phyloP scores from a whole-genome alignment of 2,329 filamentous ascomycete genomes.

The Alternaria panax region DNA sequence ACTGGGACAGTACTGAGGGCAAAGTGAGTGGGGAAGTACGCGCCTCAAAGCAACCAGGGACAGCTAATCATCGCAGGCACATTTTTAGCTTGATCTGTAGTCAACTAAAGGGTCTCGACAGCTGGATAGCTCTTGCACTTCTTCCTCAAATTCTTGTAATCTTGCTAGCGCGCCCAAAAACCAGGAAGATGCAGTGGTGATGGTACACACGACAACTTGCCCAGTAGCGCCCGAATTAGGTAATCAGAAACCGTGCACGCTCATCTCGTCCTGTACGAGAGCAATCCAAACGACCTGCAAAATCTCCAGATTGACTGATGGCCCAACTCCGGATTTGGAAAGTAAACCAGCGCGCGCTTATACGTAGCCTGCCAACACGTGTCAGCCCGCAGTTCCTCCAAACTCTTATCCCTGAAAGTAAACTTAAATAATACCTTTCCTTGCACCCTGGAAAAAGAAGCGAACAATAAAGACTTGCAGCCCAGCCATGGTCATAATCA shows the following conservation, averaged over 20 bases:
- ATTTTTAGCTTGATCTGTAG: not conserved
- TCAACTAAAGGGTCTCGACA: not conserved
- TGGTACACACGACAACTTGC: slow-evolving; percentile 10
- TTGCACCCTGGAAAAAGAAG: slow-evolving; percentile 96
- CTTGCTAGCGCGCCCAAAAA: slow-evolving; percentile 2
- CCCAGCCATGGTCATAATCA: slow-evolving; percentile 95
- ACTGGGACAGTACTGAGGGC: not conserved
- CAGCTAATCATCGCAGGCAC: not conserved
- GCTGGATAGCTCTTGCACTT: not conserved
- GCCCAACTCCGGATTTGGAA: not conserved
- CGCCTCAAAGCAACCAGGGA: not conserved
- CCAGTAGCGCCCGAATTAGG: slow-evolving; percentile 11
- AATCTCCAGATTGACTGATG: not conserved
- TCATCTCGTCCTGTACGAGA: not conserved
- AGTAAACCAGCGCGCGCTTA: slow-evolving; percentile 14
- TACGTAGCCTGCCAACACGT: slow-evolving; percentile 33
- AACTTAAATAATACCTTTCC: slow-evolving; percentile 61
- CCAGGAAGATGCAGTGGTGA: not conserved
- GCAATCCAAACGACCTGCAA: not conserved
- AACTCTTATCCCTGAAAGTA: slow-evolving; percentile 3
- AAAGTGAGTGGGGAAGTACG: not conserved
- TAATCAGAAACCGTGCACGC: not conserved
- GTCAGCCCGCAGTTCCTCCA: slow-evolving; percentile 22
- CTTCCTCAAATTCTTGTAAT: not conserved
- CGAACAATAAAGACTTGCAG: slow-evolving; percentile 96